Percentiles rank a stretch among this genome's conserved stretches.
Conservation (phyloP, 768 basidiomycete genomes). For the Auriscalpium orientale region DNA sequence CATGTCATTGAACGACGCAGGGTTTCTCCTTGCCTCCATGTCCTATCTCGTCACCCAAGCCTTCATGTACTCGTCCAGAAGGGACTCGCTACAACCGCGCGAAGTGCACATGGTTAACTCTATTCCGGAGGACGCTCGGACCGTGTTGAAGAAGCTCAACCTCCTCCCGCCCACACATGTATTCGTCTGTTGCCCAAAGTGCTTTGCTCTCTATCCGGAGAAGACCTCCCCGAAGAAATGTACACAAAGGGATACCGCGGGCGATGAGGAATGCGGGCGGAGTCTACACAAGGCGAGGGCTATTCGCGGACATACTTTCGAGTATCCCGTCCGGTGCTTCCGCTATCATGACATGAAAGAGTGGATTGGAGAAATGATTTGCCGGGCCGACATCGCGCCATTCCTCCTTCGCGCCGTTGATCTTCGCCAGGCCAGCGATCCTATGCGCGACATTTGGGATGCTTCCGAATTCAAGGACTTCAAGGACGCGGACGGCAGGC, state of each 20-base stretch:
- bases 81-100: neutral
- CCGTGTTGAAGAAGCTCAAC: neutral
- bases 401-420: neutral
- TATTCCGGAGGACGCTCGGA: neutral
- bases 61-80: neutral
- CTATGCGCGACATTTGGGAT: constrained; percentile 9
- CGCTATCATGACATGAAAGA: constrained; percentile 3
- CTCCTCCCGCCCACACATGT: neutral
- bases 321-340: neutral
- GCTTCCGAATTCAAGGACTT: neutral
- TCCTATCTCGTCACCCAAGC: neutral
- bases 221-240: constrained; percentile 1
- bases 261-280: neutral
- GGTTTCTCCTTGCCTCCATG: neutral
- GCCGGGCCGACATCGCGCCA: constrained; percentile 1
- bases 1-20: neutral
- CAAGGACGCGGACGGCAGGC: neutral
- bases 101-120: neutral
- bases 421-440: neutral
- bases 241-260: neutral
- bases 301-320: neutral
- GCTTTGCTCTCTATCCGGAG: neutral
- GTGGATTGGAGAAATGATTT: neutral
- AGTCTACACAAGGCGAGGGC: neutral
- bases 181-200: constrained; percentile 1